phyloP scores from a whole-genome alignment of 345 rosid species.

The Euphorbia tirucalli region DNA sequence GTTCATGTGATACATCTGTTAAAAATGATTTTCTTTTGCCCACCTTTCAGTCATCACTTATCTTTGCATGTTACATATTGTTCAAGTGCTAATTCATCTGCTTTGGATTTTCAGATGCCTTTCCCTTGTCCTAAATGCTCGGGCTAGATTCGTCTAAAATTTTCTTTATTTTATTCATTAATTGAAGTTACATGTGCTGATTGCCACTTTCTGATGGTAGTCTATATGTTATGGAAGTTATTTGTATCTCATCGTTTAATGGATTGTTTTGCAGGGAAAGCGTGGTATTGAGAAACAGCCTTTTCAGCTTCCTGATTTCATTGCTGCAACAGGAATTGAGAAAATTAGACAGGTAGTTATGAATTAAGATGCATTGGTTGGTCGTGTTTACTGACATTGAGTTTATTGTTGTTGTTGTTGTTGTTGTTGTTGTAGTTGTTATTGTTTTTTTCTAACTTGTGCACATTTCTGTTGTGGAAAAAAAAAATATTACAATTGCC shows the following conservation, averaged over 20 bases:
- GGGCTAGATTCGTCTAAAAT: constrained; percentile 37
- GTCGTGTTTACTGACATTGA: not conserved
- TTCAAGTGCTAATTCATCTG: constrained; percentile 46
- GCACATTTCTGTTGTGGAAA: too few relatives aligned
- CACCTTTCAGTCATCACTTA: constrained; percentile 2
- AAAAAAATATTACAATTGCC: too few relatives aligned
- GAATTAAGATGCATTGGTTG: not conserved
- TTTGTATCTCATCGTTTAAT: constrained; percentile 44
- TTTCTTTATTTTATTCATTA: constrained; percentile 12
- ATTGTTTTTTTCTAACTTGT: too few relatives aligned
- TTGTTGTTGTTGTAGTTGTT: too few relatives aligned
- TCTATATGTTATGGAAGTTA: not conserved
- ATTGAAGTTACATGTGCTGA: constrained; percentile 19
- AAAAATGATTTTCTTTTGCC: not conserved
- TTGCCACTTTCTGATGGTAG: not conserved
- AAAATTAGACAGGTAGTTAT: constrained; percentile 91
- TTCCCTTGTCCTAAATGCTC: constrained; percentile 44
- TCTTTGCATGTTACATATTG: constrained; percentile 21
- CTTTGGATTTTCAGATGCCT: constrained; percentile 59
- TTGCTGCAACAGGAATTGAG: constrained; percentile 99
- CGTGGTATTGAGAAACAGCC: constrained; percentile 99
- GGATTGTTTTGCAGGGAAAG: constrained; percentile 73
- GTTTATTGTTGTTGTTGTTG: too few relatives aligned
- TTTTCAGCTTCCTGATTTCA: constrained; percentile 98
- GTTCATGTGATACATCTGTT: constrained; percentile 21